phyloP scores from a whole-genome alignment of 2,329 filamentous ascomycete genomes.

The Claviceps sp. region DNA sequence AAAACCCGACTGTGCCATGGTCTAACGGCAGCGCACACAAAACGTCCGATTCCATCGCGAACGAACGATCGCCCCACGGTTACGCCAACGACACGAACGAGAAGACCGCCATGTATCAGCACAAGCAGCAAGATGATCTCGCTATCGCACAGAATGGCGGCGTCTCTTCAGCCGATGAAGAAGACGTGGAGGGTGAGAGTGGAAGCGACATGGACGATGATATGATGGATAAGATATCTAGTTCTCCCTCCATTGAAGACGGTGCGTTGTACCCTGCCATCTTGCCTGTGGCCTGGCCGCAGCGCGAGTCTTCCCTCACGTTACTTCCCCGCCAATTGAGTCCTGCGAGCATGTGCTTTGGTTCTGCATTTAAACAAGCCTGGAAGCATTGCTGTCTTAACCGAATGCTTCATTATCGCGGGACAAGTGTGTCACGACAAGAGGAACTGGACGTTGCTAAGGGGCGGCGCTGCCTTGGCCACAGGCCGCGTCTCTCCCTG shows the following conservation, averaged over 20 bases:
- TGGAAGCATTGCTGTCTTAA: conserved; percentile 20
- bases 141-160: conserved; percentile 50
- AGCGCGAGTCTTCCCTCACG: conserved; percentile 29
- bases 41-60: conserved; percentile 20
- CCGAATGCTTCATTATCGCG: conserved; percentile 13
- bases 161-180: conserved; percentile 40
- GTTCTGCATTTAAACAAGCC: conserved; percentile 15
- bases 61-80: conserved; percentile 33
- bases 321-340: conserved; percentile 20
- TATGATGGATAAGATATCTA: conserved; percentile 97
- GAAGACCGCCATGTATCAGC: conserved; percentile 19
- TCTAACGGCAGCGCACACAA: conserved; percentile 27
- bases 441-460: conserved; percentile 5
- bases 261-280: conserved; percentile 57
- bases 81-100: conserved; percentile 15
- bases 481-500: conserved; percentile 20
- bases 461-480: conserved; percentile 8
- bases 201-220: conserved; percentile 66
- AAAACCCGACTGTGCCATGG: conserved; percentile 48
- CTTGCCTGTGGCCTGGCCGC: conserved; percentile 27
- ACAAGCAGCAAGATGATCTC: conserved; percentile 39
- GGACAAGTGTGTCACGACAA: conserved; percentile 8
- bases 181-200: conserved; percentile 52
- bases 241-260: conserved; percentile 97
- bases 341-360: conserved; percentile 15